Evolutionary conservation across 306 rosid genomes (phyloP), one percentile per base, ranked within the genome.

Genomic region (Rosa multiflora): DNA sequence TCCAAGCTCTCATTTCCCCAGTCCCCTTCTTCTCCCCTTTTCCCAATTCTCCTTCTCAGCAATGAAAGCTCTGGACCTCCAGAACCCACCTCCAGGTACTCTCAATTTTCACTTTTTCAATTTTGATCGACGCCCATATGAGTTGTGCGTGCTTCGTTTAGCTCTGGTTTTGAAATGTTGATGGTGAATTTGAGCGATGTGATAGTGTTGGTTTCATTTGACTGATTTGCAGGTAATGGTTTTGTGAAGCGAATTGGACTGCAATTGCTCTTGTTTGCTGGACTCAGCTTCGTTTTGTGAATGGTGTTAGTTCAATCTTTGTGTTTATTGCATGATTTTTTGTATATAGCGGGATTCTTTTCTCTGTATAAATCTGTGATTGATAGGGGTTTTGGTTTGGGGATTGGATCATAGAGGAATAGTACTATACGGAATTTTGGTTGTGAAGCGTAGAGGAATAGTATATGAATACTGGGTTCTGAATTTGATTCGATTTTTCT

Each of bases 1-100:
- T 81, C 82, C 83, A 82, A 85, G 83, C 77, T 71, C 79, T 67
- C 79, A 76, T 58, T 61, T 79, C 64, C 18, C 63, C 78, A n/a
- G 10, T 48, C 17, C 48, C 23, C 53, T 46, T 52, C 66, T 29
- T 47, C 70, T 15, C 14, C 40, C 12, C 42, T 51, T 72, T 40
- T 32, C 69, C 43, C 77, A 46, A 81, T 78, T 48, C 35, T 23
- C 49, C 48, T 18, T 70, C 79, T 56, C 70, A 55, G 77, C 74
- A 59, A 67, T 76, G 85, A 64, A 55, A 75, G 84, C 71, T 78
- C 67, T 61, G 37, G 37, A 32, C 37, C 37, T 32, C 37, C 37
- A 32, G 2, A 32, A 2, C 29, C 32, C 69, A 70, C 78, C 70
- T 76, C 56, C 75, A 67, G 91, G 85, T 81, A 49, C 42, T 76